These are phyloP conservation scores for Plasmodium inui DNA, from an alignment of 169 alveolate genomes.

Conservation along the genomic window DNA sequence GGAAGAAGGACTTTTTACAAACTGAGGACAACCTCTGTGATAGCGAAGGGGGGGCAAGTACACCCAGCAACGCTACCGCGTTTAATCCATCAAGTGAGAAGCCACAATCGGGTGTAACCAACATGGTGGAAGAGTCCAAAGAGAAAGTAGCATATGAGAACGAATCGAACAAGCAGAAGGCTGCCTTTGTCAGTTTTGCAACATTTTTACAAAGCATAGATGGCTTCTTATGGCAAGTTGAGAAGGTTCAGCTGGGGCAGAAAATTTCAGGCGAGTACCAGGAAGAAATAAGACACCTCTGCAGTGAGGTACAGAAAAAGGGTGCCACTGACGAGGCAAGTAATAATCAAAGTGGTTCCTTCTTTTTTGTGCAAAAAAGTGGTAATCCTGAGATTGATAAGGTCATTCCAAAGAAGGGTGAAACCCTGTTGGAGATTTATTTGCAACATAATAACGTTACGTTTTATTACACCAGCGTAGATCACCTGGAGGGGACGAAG, in stretches of 20 bases:
- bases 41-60: neutral
- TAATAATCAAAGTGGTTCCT: neutral
- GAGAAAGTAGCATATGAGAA: neutral
- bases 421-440: conserved; percentile 14
- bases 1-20: conserved; percentile 9
- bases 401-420: neutral
- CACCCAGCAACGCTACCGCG: too few species aligned
- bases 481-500: neutral
- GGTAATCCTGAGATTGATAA: neutral
- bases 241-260: conserved; percentile 3
- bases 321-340: neutral
- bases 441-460: neutral
- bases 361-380: neutral
- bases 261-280: neutral
- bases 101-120: neutral
- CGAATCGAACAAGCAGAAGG: neutral
- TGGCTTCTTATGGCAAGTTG: conserved; percentile 29
- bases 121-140: neutral
- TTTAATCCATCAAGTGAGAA: neutral
- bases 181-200: conserved; percentile 5
- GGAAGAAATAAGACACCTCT: conserved; percentile 4
- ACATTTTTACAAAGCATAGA: conserved; percentile 55
- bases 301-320: neutral
- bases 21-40: neutral
- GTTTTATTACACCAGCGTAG: neutral